Evolutionary conservation across 345 rosid species (phyloP).

Genomic region (Corchorus capsularis): DNA sequence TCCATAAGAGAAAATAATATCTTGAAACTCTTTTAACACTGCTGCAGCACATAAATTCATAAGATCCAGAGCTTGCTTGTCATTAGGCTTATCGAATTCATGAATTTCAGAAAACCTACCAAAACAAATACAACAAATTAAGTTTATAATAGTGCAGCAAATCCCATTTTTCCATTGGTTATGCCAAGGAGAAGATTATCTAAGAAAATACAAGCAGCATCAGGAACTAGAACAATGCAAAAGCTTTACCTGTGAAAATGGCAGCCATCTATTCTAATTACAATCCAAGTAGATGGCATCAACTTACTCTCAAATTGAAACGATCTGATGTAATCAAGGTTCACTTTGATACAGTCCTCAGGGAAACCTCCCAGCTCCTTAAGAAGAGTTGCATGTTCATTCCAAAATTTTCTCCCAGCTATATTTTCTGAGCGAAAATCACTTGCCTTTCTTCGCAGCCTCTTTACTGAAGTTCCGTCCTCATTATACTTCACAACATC

Average conservation of each 20-base stretch:
- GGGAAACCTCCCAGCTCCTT: conserved; percentile 61
- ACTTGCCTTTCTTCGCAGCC: conserved; percentile 64
- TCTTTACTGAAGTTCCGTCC: conserved; percentile 68
- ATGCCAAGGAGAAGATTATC: conserved; percentile 14
- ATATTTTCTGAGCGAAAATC: conserved; percentile 58
- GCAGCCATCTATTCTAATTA: conserved; percentile 90
- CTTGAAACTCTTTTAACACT: conserved; percentile 68
- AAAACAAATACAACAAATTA: conserved; percentile 32
- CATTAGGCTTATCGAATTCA: conserved; percentile 89
- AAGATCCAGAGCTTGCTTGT: conserved; percentile 82
- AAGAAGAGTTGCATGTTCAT: conserved; percentile 51
- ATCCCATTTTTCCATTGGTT: background rate
- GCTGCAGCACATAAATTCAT: conserved; percentile 90
- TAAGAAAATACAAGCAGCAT: background rate
- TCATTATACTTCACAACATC: conserved; percentile 69
- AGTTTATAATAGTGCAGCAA: conserved; percentile 23
- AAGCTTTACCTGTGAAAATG: conserved; percentile 84
- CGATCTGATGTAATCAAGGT: conserved; percentile 61
- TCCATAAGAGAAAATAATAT: conserved; percentile 73
- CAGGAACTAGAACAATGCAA: background rate
- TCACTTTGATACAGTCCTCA: conserved; percentile 56
- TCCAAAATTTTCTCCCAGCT: conserved; percentile 75
- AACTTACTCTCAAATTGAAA: conserved; percentile 72
- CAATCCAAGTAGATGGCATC: conserved; percentile 80
- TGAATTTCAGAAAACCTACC: conserved; percentile 80